Evolutionary conservation across 371 early-diverging fungal genomes (phyloP), one percentile per base, ranked within the genome.

Genomic region (Actinomucor elegans): DNA sequence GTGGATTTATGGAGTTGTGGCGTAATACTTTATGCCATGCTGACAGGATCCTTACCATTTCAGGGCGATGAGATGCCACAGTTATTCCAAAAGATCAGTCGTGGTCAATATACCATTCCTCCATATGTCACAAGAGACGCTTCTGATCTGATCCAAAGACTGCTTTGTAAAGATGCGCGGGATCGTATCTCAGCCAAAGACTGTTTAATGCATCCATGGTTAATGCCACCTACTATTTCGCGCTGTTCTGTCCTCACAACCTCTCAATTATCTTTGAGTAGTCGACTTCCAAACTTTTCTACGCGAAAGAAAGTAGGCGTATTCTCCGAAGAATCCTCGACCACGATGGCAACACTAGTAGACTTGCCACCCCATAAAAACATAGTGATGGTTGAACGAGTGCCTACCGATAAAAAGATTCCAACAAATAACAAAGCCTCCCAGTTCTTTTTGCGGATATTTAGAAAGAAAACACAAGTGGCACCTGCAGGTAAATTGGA

Each of bases 1-100:
- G 85, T 84, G 3, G 93, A 92, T 64, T 67, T 91, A 36, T 91
- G 91, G 91, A 83, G 83, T 36, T 67, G 85, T 61, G 95, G 95
- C 7, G 89, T 90, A 1, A 81, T 90, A 35, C 64, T 89, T 7
- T 92, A 80, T 52, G 87, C 85, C 20, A 84, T 90, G 75, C 63
- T 89, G 35, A 75, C 81, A 41, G 91, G 92, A 0, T 75, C 83
- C 34, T 76, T 96, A 53, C 94, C 94, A 5, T 87, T 93, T 62
- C 88, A 91, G 56, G 91, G 89, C 27, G 80, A 85, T 31, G 85
- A 89, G 38, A 81, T 90, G 72, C 88, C 88, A 17, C 78, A 80
- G 21, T 71, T 92, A 18, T 92, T 70, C 66, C 70, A 79, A 18
- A 83, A 84, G 52, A 90, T 91, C 46, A 80, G 85, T 31, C 58